Evolutionary conservation across 202 grass and related monocot species (phyloP).

Genomic region (Setaria italica): DNA sequence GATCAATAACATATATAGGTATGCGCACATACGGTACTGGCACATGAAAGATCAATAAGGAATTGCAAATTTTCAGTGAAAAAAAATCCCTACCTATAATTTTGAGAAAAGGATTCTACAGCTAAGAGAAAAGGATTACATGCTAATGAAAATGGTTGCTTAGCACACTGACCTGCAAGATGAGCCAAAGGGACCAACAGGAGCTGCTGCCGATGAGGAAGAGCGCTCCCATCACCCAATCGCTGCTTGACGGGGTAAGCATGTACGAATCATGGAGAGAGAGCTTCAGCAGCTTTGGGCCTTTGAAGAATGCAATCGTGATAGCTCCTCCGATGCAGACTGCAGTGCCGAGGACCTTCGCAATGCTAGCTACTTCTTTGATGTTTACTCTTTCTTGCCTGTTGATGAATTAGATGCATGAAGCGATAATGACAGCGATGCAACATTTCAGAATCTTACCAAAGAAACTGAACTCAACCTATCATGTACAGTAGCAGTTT

Average conservation of each 20-base stretch:
- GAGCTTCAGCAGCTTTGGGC: slow-evolving; percentile 48
- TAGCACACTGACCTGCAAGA: slow-evolving; percentile 57
- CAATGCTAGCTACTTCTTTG: slow-evolving; percentile 57
- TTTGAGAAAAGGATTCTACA: not conserved
- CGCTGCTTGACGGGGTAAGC: not conserved
- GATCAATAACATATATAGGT: too few species aligned
- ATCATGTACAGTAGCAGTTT: not conserved
- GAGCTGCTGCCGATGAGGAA: slow-evolving; percentile 65
- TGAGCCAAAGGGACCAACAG: slow-evolving; percentile 84
- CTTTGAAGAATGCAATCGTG: slow-evolving; percentile 74
- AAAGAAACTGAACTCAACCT: not conserved
- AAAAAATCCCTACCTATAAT: not conserved
- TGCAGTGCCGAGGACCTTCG: slow-evolving; percentile 70
- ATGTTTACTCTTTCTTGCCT: slow-evolving; percentile 65
- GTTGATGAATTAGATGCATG: not conserved
- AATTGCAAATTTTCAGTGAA: too few species aligned
- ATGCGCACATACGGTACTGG: too few species aligned
- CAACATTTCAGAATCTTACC: not conserved
- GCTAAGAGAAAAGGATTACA: not conserved
- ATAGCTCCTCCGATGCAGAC: slow-evolving; percentile 71
- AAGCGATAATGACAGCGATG: not conserved
- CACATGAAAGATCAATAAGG: too few species aligned
- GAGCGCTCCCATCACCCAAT: slow-evolving; percentile 57
- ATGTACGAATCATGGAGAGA: not conserved
- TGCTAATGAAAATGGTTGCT: not conserved